Evolutionary conservation across 2,329 filamentous ascomycete species (phyloP), one percentile per base, ranked within the genome.

Genomic region (Apiospora aurea): DNA sequence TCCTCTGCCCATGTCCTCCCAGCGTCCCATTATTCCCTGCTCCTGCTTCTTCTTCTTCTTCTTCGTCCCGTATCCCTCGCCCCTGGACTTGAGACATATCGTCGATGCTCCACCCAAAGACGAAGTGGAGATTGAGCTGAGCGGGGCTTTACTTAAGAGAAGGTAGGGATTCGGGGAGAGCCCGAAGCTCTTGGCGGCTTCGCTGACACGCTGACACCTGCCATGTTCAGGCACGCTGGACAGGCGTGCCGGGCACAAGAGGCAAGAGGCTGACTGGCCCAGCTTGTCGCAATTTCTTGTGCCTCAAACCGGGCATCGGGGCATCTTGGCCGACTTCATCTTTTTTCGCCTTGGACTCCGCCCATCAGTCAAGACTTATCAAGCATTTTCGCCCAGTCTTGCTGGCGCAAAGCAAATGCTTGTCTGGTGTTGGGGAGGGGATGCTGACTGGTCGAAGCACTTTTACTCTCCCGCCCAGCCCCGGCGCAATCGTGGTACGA

Each of bases 321-420:
- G 46, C 18, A 49, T 51, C 49, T 26, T 47, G 46, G 46, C 46
- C 2, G 46, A 2, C 34, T 16, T n/a, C 46, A n/a, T 47, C 16
- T 21, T 47, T 21, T 47, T 21, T 21, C 8, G 46, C 49, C 49
- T 14, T 11, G n/a, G 24, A 53, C 49, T 26, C n/a, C 49, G 49
- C 49, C 24, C 24, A 53, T 53, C 49, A 53, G 49, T 53, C 49
- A 53, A 53, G 49, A 53, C 49, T 53, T 53, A 53, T 24, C 49
- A 53, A 26, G 49, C 49, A 53, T 26, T 8, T 21, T 6, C 46
- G 46, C 46, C 46, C 46, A 47, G 13, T 43, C 16, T 53, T 51
- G 21, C 47, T 24, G 11, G 21, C 13, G 47, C 21, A 51, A 38
- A 38, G 34, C 34, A 38, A 5, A 51, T 51, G 47, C 47, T 51